phyloP scores from a whole-genome alignment of 106 monocot species.

The Apostasia ramifera region DNA sequence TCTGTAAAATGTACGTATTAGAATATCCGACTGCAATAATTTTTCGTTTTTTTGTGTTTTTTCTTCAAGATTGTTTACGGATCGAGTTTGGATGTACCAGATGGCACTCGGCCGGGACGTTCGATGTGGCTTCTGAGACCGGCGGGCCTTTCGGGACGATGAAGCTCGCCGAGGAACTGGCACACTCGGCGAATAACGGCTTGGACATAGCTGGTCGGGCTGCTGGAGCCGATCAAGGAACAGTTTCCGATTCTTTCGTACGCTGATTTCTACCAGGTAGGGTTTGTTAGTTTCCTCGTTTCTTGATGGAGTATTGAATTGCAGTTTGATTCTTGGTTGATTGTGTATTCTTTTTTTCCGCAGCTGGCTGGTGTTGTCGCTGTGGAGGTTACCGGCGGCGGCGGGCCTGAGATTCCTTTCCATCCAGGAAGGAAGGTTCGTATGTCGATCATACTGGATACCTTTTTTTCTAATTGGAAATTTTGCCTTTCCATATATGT shows the following conservation, averaged over 20 bases:
- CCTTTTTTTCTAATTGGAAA: too few relatives aligned
- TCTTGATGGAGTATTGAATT: not conserved
- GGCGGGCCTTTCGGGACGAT: constrained; percentile 68
- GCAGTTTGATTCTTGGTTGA: not conserved
- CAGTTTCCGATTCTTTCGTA: constrained; percentile 62
- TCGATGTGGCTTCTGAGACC: constrained; percentile 36
- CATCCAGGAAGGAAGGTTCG: constrained; percentile 54
- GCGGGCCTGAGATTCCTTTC: constrained; percentile 53
- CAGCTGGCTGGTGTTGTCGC: constrained; percentile 60
- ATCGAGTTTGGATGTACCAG: constrained; percentile 6
- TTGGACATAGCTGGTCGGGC: constrained; percentile 42
- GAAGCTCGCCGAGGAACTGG: constrained; percentile 29
- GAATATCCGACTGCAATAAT: too few relatives aligned
- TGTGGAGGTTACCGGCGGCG: constrained; percentile 49
- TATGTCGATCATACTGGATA: not conserved
- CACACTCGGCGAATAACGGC: constrained; percentile 50
- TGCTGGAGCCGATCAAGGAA: constrained; percentile 70
- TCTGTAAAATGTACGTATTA: too few relatives aligned
- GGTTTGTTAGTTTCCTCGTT: not conserved
- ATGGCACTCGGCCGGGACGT: constrained; percentile 78
- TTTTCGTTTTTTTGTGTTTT: too few relatives aligned
- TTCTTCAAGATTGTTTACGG: too few relatives aligned
- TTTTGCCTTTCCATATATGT: too few relatives aligned
- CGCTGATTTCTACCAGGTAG: constrained; percentile 60
- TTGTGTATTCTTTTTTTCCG: not conserved